Percentiles rank a stretch among this genome's conserved stretches.
These are phyloP conservation scores for Aspergillus panamensis DNA, from an alignment of 495 filamentous ascomycete genomes.

Conservation along the genomic window DNA sequence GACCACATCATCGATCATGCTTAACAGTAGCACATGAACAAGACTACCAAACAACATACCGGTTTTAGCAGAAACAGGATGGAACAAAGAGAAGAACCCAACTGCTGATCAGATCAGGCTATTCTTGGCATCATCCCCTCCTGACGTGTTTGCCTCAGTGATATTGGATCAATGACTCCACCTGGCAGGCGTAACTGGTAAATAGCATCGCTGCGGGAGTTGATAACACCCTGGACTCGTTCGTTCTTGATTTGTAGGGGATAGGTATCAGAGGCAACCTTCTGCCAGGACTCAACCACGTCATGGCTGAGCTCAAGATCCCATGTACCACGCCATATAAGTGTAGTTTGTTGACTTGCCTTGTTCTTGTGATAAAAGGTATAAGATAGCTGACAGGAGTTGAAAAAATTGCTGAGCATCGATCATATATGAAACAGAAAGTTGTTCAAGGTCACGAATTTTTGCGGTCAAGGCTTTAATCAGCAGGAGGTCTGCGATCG, in stretches of 20 bases:
- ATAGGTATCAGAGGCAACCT: constrained; percentile 1
- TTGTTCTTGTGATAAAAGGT: constrained; percentile 1
- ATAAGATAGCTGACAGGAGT: constrained; percentile 5
- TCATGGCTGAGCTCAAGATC: constrained; percentile 6
- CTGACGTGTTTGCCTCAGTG: background rate
- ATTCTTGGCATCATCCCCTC: background rate
- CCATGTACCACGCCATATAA: constrained; percentile 1
- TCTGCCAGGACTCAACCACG: constrained; percentile 4
- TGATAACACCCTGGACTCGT: background rate
- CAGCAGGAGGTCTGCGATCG: background rate
- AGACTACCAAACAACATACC: too few species aligned
- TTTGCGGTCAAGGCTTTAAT: background rate
- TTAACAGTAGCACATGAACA: too few species aligned
- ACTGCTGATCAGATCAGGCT: background rate
- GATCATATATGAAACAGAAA: constrained; percentile 3
- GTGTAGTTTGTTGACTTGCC: background rate
- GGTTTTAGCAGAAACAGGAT: background rate
- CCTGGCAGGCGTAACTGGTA: background rate
- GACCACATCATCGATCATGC: too few species aligned
- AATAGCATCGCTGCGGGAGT: background rate
- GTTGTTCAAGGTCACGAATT: background rate
- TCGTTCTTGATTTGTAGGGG: background rate
- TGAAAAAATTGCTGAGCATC: constrained; percentile 5
- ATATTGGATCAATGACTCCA: background rate
- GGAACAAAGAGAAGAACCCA: background rate